Conservation (phyloP, 2,329 filamentous ascomycete genomes). For the Aspergillus sp. region DNA sequence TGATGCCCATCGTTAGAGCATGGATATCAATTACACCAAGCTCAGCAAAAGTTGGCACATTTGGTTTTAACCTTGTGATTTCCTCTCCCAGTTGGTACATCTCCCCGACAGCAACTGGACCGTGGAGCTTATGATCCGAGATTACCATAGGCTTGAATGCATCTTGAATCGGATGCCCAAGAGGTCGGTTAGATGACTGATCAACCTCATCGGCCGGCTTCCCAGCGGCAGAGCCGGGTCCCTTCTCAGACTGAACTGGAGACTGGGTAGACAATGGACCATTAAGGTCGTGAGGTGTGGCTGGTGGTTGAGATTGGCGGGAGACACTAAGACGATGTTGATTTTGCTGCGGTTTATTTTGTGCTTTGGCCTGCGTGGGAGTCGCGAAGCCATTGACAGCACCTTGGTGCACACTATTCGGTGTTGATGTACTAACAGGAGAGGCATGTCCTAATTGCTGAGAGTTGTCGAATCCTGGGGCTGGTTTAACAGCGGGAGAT, state of each 20-base stretch:
- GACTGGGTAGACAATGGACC: constrained; percentile 30
- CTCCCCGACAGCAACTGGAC: constrained; percentile 69
- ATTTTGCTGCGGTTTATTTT: constrained; percentile 34
- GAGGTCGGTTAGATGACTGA: constrained; percentile 30
- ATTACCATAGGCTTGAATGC: constrained; percentile 49
- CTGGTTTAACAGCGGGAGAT: constrained; percentile 48
- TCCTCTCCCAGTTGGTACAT: constrained; percentile 65
- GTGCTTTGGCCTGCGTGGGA: constrained; percentile 33
- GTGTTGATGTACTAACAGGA: constrained; percentile 29
- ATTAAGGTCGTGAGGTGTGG: constrained; percentile 27
- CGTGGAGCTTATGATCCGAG: constrained; percentile 58
- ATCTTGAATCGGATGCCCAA: constrained; percentile 42
- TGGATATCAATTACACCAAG: constrained; percentile 88
- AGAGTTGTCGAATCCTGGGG: constrained; percentile 47
- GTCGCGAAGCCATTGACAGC: constrained; percentile 42
- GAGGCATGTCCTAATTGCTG: constrained; percentile 35
- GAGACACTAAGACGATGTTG: constrained; percentile 34
- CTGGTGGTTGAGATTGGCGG: constrained; percentile 33
- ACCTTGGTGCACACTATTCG: constrained; percentile 31
- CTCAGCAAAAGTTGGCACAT: constrained; percentile 71
- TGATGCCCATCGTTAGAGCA: constrained; percentile 82
- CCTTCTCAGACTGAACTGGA: constrained; percentile 29
- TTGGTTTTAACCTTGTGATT: constrained; percentile 68
- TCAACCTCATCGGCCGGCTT: constrained; percentile 33
- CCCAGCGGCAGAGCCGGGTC: constrained; percentile 23